Percentiles rank a stretch among this genome's conserved stretches.
Evolutionary conservation across 768 basidiomycete genomes (phyloP).

Genomic region (Sporobolomyces roseus): DNA sequence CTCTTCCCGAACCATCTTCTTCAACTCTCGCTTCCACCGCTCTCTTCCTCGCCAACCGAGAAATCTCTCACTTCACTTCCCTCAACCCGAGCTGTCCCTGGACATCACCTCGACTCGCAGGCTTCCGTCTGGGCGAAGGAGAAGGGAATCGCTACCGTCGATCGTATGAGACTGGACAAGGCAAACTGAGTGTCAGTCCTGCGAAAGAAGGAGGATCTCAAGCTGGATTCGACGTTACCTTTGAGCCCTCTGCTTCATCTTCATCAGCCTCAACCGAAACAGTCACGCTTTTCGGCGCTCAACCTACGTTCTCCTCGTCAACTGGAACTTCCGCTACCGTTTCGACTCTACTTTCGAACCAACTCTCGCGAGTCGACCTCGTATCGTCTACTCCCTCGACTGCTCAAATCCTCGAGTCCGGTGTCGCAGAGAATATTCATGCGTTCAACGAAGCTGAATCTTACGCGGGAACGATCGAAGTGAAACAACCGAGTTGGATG

Average conservation of each 20-base stretch:
- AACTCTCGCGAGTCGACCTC: conserved; percentile 25
- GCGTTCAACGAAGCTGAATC: conserved; percentile 31
- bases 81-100: conserved; percentile 48
- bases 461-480: conserved; percentile 26
- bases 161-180: conserved; percentile 15
- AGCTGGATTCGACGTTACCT: conserved; percentile 14
- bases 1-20: conserved; percentile 58
- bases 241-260: conserved; percentile 2
- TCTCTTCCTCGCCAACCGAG: conserved; percentile 67
- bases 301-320: neutral
- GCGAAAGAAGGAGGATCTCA: neutral
- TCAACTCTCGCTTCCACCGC: conserved; percentile 73
- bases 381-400: conserved; percentile 8
- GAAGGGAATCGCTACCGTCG: conserved; percentile 41
- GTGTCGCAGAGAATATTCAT: conserved; percentile 13
- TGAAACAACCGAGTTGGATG: conserved; percentile 40
- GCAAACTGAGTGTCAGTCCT: conserved; percentile 6
- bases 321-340: neutral
- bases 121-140: conserved; percentile 75
- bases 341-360: conserved; percentile 7
- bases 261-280: neutral
- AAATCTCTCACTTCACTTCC: conserved; percentile 49
- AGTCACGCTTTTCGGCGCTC: too few species aligned
- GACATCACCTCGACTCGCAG: conserved; percentile 68
- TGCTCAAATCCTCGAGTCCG: conserved; percentile 4